These are phyloP conservation scores for Cordyceps militaris DNA, from an alignment of 2,329 filamentous ascomycete species.

Conservation along the genomic window DNA sequence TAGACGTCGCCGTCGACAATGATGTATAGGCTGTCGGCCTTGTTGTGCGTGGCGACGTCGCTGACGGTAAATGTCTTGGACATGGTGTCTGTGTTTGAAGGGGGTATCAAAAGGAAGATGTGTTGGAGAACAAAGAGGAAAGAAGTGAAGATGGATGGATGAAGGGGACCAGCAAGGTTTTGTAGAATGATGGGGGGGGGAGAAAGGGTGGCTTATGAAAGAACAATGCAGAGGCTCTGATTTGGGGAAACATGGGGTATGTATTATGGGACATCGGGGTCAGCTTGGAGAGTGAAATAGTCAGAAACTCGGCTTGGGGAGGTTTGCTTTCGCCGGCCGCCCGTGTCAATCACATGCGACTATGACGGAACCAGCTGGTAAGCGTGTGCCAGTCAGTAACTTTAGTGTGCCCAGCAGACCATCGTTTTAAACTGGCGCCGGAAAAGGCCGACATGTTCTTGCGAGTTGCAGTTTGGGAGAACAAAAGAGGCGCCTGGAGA, in stretches of 20 bases:
- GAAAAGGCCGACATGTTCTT: background rate
- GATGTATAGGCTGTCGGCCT: constrained; percentile 77
- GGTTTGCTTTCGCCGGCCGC: constrained; percentile 1
- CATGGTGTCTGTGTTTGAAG: constrained; percentile 48
- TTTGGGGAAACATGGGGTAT: constrained; percentile 8
- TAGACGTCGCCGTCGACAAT: constrained; percentile 94
- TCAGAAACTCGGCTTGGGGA: constrained; percentile 3
- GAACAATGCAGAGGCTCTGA: constrained; percentile 7
- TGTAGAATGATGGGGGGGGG: constrained; percentile 1
- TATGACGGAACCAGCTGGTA: background rate
- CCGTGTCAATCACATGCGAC: constrained; percentile 12
- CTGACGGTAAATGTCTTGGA: constrained; percentile 75
- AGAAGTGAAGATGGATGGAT: background rate
- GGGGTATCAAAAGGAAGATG: background rate
- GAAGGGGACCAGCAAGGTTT: constrained; percentile 9
- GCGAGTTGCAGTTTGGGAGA: background rate
- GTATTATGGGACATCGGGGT: background rate
- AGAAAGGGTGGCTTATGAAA: constrained; percentile 7
- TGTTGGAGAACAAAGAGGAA: background rate
- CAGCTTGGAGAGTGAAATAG: background rate
- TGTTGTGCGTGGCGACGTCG: constrained; percentile 91
- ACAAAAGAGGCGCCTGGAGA: background rate
- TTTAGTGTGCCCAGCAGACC: background rate
- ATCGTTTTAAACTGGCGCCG: background rate
- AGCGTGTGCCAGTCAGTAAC: background rate